Percentiles rank a stretch among this genome's conserved stretches.
These are phyloP conservation scores for Penicillium verhagenii DNA, from an alignment of 495 filamentous ascomycete genomes.

Conservation along the genomic window DNA sequence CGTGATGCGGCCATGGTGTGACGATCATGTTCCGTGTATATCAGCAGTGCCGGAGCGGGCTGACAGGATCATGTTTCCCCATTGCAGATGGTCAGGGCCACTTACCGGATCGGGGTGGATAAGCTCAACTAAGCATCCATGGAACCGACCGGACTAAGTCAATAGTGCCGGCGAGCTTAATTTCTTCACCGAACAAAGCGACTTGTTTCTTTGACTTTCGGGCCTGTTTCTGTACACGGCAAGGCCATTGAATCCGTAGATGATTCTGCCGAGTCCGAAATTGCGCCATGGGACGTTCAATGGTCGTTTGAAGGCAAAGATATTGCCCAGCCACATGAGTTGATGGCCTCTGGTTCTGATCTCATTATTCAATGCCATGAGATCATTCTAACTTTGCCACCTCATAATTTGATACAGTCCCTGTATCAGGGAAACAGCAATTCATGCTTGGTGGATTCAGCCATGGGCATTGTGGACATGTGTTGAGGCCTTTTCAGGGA, in stretches of 20 bases:
- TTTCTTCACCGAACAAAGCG: neutral
- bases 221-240: neutral
- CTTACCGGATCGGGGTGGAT: slow-evolving; percentile 5
- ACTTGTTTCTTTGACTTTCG: neutral
- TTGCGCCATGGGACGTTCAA: neutral
- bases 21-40: slow-evolving; percentile 24
- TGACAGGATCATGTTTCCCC: slow-evolving; percentile 13
- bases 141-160: neutral
- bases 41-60: slow-evolving; percentile 10
- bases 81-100: neutral
- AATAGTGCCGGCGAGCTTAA: neutral
- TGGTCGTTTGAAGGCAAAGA: neutral
- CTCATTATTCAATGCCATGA: neutral
- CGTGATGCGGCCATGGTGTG: slow-evolving; percentile 4
- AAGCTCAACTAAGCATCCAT: neutral
- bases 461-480: slow-evolving; percentile 12
- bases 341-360: neutral
- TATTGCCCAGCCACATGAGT: neutral
- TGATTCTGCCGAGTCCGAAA: neutral
- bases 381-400: neutral
- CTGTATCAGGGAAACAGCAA: slow-evolving; percentile 11
- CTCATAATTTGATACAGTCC: neutral
- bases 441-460: neutral
- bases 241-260: neutral
- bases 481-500: neutral